Conservation (phyloP, 768 basidiomycete genomes). For the Tulasnella sp. region DNA sequence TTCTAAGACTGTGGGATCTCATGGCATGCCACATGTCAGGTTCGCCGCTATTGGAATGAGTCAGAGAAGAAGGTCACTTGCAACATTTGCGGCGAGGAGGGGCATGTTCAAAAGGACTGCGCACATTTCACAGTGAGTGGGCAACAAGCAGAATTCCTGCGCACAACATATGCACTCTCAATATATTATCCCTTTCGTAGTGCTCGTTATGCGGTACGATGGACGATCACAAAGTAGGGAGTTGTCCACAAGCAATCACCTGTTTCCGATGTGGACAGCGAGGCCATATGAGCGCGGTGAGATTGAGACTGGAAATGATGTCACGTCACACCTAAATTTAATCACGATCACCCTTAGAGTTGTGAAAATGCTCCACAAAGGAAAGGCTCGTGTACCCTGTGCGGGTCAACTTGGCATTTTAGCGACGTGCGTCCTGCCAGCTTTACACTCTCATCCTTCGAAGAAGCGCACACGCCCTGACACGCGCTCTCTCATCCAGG, state of each 20-base stretch:
- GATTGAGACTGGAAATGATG: background rate
- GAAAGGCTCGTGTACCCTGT: background rate
- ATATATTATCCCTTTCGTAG: background rate
- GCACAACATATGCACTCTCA: background rate
- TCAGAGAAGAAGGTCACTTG: background rate
- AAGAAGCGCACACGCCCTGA: background rate
- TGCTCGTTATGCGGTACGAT: conserved; percentile 1
- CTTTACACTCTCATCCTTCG: background rate
- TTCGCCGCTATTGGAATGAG: conserved; percentile 1
- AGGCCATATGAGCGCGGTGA: conserved; percentile 10
- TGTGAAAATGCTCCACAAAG: background rate
- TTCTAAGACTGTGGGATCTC: background rate
- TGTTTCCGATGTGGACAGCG: conserved; percentile 4
- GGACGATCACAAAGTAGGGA: conserved; percentile 4
- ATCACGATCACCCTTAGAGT: background rate
- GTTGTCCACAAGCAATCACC: conserved; percentile 1
- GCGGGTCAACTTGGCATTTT: conserved; percentile 3
- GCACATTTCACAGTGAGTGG: background rate
- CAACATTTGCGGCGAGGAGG: conserved; percentile 1
- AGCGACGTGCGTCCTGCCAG: background rate
- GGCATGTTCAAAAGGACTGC: conserved; percentile 2
- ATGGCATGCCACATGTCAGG: background rate
- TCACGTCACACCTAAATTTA: background rate
- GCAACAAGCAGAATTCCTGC: background rate
- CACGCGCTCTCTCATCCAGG: background rate